A percentile compares a stretch with the other conserved stretches of the same genome.
These are phyloP conservation scores for Colletotrichum salicis DNA, from an alignment of 2,329 filamentous ascomycete species.

Conservation along the genomic window DNA sequence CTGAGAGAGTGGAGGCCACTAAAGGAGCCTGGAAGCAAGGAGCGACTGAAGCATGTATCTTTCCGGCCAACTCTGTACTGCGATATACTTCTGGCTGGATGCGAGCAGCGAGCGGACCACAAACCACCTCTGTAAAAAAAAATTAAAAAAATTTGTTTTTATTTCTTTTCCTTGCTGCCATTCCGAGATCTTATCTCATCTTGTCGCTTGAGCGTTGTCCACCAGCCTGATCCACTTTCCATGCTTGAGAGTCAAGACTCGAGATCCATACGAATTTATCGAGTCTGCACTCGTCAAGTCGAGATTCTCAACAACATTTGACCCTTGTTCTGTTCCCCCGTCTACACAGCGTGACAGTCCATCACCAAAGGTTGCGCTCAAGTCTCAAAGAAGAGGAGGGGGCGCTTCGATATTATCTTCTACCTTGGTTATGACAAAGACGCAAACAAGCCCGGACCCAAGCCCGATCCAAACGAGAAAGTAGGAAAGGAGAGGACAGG, in stretches of 20 bases:
- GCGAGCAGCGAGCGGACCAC: background rate
- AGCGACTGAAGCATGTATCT: background rate
- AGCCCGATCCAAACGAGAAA: background rate
- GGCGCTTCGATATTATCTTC: background rate
- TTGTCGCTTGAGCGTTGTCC: background rate
- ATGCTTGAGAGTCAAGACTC: background rate
- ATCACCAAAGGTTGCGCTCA: background rate
- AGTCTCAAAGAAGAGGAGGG: background rate
- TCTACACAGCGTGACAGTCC: background rate
- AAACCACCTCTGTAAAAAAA: background rate
- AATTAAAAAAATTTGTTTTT: background rate
- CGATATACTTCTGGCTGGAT: background rate
- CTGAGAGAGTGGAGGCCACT: constrained; percentile 11
- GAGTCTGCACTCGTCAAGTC: background rate
- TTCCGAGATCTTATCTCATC: background rate
- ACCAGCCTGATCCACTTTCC: background rate
- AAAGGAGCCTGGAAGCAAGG: background rate
- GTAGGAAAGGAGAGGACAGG: background rate
- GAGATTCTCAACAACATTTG: background rate
- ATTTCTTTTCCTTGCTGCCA: background rate
- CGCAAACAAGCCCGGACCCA: background rate
- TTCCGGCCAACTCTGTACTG: background rate
- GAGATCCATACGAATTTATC: too few species aligned
- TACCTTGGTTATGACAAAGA: background rate
- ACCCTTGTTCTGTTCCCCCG: background rate